These are phyloP conservation scores for Trichoderma lentiforme DNA, from an alignment of 2,329 filamentous ascomycete genomes.

Conservation along the genomic window DNA sequence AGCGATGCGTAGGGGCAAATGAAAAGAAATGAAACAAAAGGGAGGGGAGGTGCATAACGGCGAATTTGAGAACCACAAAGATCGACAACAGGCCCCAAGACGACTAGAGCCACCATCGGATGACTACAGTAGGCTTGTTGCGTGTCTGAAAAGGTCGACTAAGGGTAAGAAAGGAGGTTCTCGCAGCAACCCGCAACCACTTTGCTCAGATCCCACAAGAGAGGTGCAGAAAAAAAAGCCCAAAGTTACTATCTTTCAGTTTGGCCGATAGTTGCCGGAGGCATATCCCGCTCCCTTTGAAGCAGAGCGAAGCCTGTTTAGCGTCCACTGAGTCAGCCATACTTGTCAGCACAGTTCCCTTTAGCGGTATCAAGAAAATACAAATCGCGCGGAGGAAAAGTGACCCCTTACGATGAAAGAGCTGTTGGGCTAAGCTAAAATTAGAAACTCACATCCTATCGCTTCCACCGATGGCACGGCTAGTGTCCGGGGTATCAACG, in stretches of 20 bases:
- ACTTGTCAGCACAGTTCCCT: constrained; percentile 68
- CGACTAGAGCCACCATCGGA: neutral
- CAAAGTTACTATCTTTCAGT: constrained; percentile 28
- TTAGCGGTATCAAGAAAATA: constrained; percentile 68
- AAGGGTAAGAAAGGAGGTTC: constrained; percentile 20
- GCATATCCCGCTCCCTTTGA: constrained; percentile 61
- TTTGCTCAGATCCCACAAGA: constrained; percentile 18
- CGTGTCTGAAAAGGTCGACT: constrained; percentile 27
- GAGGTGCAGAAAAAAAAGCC: constrained; percentile 19
- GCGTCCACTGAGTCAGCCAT: constrained; percentile 79
- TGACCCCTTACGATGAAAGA: constrained; percentile 81
- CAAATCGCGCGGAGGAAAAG: constrained; percentile 77
- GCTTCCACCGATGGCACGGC: constrained; percentile 73
- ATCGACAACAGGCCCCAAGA: neutral
- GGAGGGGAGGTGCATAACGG: constrained; percentile 25
- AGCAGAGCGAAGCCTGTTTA: constrained; percentile 81
- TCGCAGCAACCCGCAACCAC: constrained; percentile 17
- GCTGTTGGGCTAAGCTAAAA: constrained; percentile 40
- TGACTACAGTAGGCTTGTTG: neutral
- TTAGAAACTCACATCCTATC: constrained; percentile 90
- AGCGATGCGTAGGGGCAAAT: constrained; percentile 34
- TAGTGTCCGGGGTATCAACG: constrained; percentile 68
- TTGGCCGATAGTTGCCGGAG: constrained; percentile 39
- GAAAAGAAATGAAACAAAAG: constrained; percentile 21
- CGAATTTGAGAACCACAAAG: constrained; percentile 22